Evolutionary conservation across 2,329 filamentous ascomycete species (phyloP).

Genomic region (Colletotrichum acutatum): DNA sequence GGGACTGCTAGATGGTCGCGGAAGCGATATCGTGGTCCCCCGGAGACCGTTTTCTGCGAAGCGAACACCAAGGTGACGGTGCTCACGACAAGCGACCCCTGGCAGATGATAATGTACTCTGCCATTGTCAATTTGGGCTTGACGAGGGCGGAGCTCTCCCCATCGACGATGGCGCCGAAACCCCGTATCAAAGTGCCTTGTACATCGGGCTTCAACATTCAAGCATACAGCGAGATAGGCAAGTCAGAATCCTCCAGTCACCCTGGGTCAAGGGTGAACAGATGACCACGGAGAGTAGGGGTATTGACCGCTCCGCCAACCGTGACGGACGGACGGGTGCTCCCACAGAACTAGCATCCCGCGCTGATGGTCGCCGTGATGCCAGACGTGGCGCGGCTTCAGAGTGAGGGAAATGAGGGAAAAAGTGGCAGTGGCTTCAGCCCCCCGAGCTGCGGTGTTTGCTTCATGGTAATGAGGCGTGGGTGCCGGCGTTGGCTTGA

Average conservation of each 20-base stretch:
- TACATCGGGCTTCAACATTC: background rate
- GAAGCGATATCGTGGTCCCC: slow-evolving; percentile 26
- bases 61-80: slow-evolving; percentile 13
- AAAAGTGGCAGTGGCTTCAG: slow-evolving; percentile 6
- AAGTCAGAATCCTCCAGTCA: background rate
- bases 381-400: slow-evolving; percentile 2
- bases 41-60: slow-evolving; percentile 15
- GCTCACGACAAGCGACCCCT: background rate
- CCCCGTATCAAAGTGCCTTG: background rate
- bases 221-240: background rate
- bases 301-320: slow-evolving; percentile 3
- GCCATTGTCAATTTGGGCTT: background rate
- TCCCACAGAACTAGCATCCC: slow-evolving; percentile 4
- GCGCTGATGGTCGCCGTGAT: background rate
- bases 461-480: slow-evolving; percentile 2
- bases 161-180: background rate
- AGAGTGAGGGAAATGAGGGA: background rate
- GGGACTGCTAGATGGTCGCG: slow-evolving; percentile 16
- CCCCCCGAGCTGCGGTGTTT: slow-evolving; percentile 3
- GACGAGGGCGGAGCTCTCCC: slow-evolving; percentile 4
- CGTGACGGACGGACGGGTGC: slow-evolving; percentile 5
- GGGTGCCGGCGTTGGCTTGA: slow-evolving; percentile 1
- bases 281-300: background rate
- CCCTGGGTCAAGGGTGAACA: slow-evolving; percentile 2
- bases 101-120: slow-evolving; percentile 7